Conservation (phyloP, 2,329 filamentous ascomycete species). For the Echinosphaeria canescens region DNA sequence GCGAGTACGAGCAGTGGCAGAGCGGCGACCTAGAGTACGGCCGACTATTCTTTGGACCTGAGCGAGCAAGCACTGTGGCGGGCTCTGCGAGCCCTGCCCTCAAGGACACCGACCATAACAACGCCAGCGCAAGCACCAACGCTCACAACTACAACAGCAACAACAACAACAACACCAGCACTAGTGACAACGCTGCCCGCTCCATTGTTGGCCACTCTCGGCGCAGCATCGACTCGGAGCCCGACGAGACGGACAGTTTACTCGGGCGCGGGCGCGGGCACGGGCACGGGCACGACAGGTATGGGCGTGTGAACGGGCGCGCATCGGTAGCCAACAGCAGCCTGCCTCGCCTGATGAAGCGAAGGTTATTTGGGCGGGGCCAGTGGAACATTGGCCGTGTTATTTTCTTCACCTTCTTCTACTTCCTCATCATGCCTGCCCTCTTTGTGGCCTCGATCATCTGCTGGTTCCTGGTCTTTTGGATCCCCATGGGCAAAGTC, state of each 20-base stretch:
- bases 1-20: conserved; percentile 98
- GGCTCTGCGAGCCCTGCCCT: too few species aligned
- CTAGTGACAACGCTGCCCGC: too few species aligned
- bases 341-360: conserved; percentile 37
- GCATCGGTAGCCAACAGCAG: conserved; percentile 13
- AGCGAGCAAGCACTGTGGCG: too few species aligned
- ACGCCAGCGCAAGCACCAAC: too few species aligned
- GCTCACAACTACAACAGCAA: too few species aligned
- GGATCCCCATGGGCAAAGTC: conserved; percentile 96
- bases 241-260: conserved; percentile 75
- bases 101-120: too few species aligned
- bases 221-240: conserved; percentile 67
- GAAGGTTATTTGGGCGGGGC: conserved; percentile 79
- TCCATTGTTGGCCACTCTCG: conserved; percentile 74
- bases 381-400: conserved; percentile 91
- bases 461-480: conserved; percentile 95
- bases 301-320: conserved; percentile 21
- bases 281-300: conserved; percentile 20
- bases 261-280: conserved; percentile 38
- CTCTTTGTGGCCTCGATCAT: conserved; percentile 69
- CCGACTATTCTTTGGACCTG: conserved; percentile 84
- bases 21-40: conserved; percentile 93
- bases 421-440: conserved; percentile 71
- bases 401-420: conserved; percentile 93
- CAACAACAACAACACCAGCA: too few species aligned